These are phyloP conservation scores for Neurospora crassa DNA, from an alignment of 2,329 filamentous ascomycete genomes.

Conservation along the genomic window DNA sequence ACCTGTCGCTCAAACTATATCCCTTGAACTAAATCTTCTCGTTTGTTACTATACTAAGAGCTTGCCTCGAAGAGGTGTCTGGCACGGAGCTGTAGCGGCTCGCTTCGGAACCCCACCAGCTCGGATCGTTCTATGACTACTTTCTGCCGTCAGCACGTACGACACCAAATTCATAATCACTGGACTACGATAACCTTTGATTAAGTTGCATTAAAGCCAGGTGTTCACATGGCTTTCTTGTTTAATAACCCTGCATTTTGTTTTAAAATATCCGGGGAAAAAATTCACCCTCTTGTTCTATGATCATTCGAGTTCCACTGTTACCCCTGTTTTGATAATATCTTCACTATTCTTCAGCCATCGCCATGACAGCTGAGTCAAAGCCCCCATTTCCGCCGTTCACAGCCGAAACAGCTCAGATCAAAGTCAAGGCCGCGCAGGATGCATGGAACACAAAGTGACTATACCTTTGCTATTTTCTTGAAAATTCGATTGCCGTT, in stretches of 20 bases:
- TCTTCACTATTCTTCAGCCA: background rate
- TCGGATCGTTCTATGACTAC: background rate
- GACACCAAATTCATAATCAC: background rate
- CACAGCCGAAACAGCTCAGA: conserved; percentile 57
- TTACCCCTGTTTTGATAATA: background rate
- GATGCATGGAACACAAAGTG: conserved; percentile 74
- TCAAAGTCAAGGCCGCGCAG: conserved; percentile 78
- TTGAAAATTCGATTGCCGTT: background rate
- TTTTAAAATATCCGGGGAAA: background rate
- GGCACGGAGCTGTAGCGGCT: background rate
- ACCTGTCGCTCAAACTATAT: background rate
- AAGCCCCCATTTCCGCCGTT: conserved; percentile 58
- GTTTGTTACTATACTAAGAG: background rate
- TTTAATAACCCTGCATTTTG: background rate
- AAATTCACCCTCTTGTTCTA: background rate
- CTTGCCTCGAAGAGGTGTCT: background rate
- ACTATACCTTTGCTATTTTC: conserved; percentile 8
- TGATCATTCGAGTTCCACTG: background rate
- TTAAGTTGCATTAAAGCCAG: background rate
- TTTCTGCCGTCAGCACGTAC: background rate
- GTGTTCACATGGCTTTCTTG: background rate
- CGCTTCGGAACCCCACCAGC: background rate
- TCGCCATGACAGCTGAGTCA: conserved; percentile 18
- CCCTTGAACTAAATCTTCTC: background rate
- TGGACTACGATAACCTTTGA: background rate